Evolutionary conservation across 1,284 basidiomycete genomes (phyloP).

Genomic region (Leccinum pachyderme): DNA sequence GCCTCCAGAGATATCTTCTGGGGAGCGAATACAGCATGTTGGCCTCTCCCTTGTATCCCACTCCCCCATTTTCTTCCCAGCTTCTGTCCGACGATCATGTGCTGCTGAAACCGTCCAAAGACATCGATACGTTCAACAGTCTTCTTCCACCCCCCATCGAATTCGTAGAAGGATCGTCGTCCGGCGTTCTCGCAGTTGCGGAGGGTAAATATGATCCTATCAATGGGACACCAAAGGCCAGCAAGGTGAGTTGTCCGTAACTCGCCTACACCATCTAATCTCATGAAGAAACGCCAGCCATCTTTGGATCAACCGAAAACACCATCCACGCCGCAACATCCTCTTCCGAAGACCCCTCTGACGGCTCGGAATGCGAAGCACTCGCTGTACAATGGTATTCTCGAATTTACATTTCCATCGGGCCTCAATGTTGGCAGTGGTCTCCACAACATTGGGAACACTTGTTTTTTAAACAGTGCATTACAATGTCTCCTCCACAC

Average conservation of each 20-base stretch:
- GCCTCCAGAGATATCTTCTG: slow-evolving; percentile 4
- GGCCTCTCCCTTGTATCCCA: slow-evolving; percentile 56
- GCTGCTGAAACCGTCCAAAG: slow-evolving; percentile 63
- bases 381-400: slow-evolving; percentile 47
- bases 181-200: slow-evolving; percentile 62
- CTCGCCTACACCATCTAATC: neutral
- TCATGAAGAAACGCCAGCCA: slow-evolving; percentile 8
- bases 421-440: slow-evolving; percentile 55
- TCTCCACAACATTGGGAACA: slow-evolving; percentile 91
- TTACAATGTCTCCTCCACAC: slow-evolving; percentile 95
- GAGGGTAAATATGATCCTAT: slow-evolving; percentile 78
- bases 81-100: slow-evolving; percentile 47
- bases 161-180: slow-evolving; percentile 78
- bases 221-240: slow-evolving; percentile 52
- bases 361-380: slow-evolving; percentile 22
- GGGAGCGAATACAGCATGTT: slow-evolving; percentile 44
- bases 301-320: slow-evolving; percentile 25
- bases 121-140: slow-evolving; percentile 70
- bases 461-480: slow-evolving; percentile 96
- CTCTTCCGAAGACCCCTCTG: slow-evolving; percentile 25
- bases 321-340: slow-evolving; percentile 14
- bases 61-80: slow-evolving; percentile 48
- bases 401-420: slow-evolving; percentile 57
- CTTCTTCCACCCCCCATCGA: slow-evolving; percentile 73
- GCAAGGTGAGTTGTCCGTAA: slow-evolving; percentile 30